phyloP scores from a whole-genome alignment of 768 basidiomycete genomes.

The Butyriboletus loyo region DNA sequence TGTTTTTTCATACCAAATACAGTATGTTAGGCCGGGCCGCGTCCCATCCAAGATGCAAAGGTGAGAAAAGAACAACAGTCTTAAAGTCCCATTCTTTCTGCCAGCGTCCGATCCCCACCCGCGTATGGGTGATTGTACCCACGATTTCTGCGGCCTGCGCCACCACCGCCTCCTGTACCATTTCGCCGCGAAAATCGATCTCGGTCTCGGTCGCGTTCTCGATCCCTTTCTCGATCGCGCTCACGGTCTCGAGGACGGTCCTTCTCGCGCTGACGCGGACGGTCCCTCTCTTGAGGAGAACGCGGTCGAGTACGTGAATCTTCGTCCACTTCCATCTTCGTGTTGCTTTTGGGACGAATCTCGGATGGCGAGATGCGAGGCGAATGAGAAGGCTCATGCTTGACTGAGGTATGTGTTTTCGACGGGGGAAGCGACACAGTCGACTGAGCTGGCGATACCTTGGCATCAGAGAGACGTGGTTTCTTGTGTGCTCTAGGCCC shows the following conservation, averaged over 20 bases:
- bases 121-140: conserved; percentile 36
- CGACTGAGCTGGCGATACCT: conserved; percentile 34
- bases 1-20: conserved; percentile 37
- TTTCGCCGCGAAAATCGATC: conserved; percentile 41
- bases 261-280: conserved; percentile 36
- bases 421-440: conserved; percentile 28
- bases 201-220: conserved; percentile 38
- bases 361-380: conserved; percentile 30
- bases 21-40: conserved; percentile 26
- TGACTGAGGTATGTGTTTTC: conserved; percentile 19
- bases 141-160: conserved; percentile 36
- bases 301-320: conserved; percentile 44
- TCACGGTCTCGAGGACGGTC: conserved; percentile 37
- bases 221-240: conserved; percentile 33
- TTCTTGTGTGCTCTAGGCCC: conserved; percentile 82
- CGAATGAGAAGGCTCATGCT: conserved; percentile 30
- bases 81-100: conserved; percentile 79
- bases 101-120: conserved; percentile 73
- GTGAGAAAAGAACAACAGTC: conserved; percentile 13
- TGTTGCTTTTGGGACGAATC: conserved; percentile 23
- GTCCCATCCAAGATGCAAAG: conserved; percentile 23
- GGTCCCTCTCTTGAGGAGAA: conserved; percentile 42
- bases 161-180: conserved; percentile 40
- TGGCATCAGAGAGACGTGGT: conserved; percentile 62
- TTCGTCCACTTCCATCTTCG: conserved; percentile 59